phyloP scores from a whole-genome alignment of 345 rosid species.

The Boechera stricta region DNA sequence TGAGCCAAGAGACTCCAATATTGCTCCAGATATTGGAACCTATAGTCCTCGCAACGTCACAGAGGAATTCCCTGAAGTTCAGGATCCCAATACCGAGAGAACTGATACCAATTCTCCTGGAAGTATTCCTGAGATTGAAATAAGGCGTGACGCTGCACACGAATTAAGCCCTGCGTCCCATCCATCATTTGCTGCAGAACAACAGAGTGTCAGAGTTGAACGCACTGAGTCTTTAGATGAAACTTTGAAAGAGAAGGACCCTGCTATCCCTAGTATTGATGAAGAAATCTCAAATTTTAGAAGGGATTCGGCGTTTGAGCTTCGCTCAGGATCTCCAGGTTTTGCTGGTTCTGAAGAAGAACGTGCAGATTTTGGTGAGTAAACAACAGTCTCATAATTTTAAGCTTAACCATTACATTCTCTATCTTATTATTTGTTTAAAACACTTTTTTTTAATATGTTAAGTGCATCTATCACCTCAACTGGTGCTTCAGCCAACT shows the following conservation, averaged over 20 bases:
- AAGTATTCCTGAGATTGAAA: constrained; percentile 62
- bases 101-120: constrained; percentile 42
- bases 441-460: background rate
- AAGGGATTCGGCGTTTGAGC: constrained; percentile 52
- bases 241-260: constrained; percentile 52
- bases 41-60: constrained; percentile 49
- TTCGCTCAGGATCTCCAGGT: constrained; percentile 53
- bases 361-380: constrained; percentile 59
- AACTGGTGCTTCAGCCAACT: constrained; percentile 57
- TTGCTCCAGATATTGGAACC: constrained; percentile 30
- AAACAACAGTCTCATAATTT: background rate
- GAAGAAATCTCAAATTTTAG: constrained; percentile 53
- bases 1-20: constrained; percentile 40
- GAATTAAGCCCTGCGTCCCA: constrained; percentile 46
- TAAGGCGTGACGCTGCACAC: constrained; percentile 56
- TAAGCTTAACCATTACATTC: background rate
- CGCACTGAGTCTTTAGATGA: constrained; percentile 41
- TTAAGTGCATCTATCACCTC: constrained; percentile 64
- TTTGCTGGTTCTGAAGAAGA: constrained; percentile 52
- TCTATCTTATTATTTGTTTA: background rate
- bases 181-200: constrained; percentile 41
- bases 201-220: constrained; percentile 39
- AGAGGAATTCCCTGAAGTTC: constrained; percentile 36
- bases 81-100: constrained; percentile 30
- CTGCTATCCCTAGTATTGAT: constrained; percentile 50